These are phyloP conservation scores for Musa balbisiana DNA, from an alignment of 202 grass and related monocot genomes.

Conservation along the genomic window DNA sequence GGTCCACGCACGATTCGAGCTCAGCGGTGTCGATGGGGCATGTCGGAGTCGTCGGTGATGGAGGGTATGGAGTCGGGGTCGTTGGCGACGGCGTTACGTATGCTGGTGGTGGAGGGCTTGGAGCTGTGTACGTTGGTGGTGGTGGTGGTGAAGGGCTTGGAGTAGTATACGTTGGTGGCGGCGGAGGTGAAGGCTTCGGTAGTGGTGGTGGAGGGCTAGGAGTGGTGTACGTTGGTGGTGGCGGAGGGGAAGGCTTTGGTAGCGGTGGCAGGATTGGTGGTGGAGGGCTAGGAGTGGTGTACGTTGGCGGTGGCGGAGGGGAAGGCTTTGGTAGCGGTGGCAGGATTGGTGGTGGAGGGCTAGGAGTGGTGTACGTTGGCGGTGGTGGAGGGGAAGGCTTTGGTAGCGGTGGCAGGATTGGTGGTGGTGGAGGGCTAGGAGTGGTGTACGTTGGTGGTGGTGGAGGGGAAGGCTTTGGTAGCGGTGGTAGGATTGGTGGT, in stretches of 20 bases:
- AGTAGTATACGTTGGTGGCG: constrained; percentile 24
- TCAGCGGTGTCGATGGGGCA: constrained; percentile 70
- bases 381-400: constrained; percentile 25
- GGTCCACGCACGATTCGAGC: constrained; percentile 70
- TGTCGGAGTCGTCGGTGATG: constrained; percentile 23
- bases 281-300: background rate
- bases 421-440: background rate
- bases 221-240: constrained; percentile 10
- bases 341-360: constrained; percentile 31
- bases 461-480: background rate
- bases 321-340: constrained; percentile 6
- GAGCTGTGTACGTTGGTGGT: constrained; percentile 14
- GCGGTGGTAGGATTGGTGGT: background rate
- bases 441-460: constrained; percentile 13
- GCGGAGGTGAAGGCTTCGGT: constrained; percentile 21
- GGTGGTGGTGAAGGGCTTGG: constrained; percentile 25
- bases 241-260: constrained; percentile 15
- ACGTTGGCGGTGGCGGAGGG: too few relatives aligned
- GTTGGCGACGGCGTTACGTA: constrained; percentile 33
- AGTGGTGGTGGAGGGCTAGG: constrained; percentile 32
- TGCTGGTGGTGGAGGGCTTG: constrained; percentile 11
- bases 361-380: constrained; percentile 8
- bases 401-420: constrained; percentile 17
- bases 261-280: too few relatives aligned
- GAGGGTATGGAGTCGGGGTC: constrained; percentile 27